phyloP scores from a whole-genome alignment of 2,329 filamentous ascomycete species.

The Trichoderma pleuroti region DNA sequence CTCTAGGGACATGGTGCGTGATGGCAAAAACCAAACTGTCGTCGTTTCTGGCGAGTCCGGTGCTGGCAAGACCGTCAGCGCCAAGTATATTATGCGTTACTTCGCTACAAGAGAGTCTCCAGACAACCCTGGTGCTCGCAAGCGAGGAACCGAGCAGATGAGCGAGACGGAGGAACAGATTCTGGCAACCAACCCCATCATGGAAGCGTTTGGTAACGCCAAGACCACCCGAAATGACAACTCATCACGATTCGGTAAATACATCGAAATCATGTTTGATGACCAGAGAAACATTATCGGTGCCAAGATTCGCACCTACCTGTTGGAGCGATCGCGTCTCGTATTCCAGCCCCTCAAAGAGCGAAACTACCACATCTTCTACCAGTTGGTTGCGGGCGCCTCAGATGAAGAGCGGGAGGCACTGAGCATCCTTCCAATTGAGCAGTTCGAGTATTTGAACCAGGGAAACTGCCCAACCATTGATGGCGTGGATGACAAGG shows the following conservation, averaged over 20 bases:
- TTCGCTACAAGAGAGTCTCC: conserved; percentile 96
- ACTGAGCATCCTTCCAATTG: conserved; percentile 72
- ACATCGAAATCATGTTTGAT: conserved; percentile 99
- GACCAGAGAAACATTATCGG: conserved; percentile 93
- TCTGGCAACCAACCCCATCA: conserved; percentile 95
- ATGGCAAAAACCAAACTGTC: conserved; percentile 94
- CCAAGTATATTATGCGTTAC: conserved; percentile 99
- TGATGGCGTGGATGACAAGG: conserved; percentile 91
- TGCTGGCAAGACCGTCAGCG: conserved; percentile 97
- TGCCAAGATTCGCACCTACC: conserved; percentile 92
- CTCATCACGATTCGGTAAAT: conserved; percentile 97
- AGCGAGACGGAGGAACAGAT: conserved; percentile 99
- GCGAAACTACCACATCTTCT: conserved; percentile 98
- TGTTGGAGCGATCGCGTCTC: conserved; percentile 89
- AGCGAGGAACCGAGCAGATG: conserved; percentile 75
- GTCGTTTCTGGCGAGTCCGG: conserved; percentile 99
- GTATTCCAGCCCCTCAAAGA: conserved; percentile 98
- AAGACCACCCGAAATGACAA: conserved; percentile 99
- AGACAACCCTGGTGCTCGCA: conserved; percentile 77
- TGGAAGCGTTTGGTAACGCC: conserved; percentile 99
- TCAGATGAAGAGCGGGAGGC: conserved; percentile 77
- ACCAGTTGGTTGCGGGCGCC: conserved; percentile 92
- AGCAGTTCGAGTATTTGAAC: conserved; percentile 94
- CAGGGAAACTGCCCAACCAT: conserved; percentile 89
- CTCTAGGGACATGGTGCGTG: conserved; percentile 87